Base-by-base conservation (phyloP, 768 basidiomycete species). In the Mycena rosella region DNA sequence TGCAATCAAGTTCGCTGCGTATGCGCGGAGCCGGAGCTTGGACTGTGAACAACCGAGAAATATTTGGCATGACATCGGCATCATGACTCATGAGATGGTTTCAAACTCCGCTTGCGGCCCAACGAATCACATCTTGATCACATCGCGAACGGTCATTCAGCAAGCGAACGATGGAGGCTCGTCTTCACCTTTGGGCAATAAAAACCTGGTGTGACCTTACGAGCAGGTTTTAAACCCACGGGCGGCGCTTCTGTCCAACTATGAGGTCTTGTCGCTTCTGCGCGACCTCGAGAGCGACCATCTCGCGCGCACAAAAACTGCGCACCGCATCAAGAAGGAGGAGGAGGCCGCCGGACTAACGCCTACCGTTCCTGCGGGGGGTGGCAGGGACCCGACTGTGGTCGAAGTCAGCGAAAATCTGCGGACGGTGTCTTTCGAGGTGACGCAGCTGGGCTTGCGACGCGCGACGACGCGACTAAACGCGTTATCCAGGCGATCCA, bases 381-480 rank as follows among this genome's bases (percentile, higher is more conserved):
- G 70, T 5, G 82, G 69, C 60, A 79, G 72, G 68, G 78, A 79
- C 26, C 65, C 79, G 73, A 77, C 80, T 34, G 69, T 80, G 7
- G 85, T 88, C 22, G 91, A 92, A 45, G 83, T 92, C 53, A 88
- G 88, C 63, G 91, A 95, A 76, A 96, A 96, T 75, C 72, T 96
- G 65, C 84, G 95, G 68, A 96, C 95, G 18, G 84, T 96, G 45
- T 93, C 95, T 76, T 90, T 96, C 57, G 92, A 96, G 86, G 92
- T 92, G 75, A 65, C 83, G 73, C 17, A 32, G 11, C 26, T 61
- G n/a, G 29, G 13, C 22, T 15, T 22, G 15, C 4, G 22, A 54
- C 17, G n/a, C 24, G 38, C 38, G 38, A 24, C 51, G 36, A 36
- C 36, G 53, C 24, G 53, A 13, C 53, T 54, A 54, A 53, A 54